Conservation (phyloP, 2,329 filamentous ascomycete genomes). For the Triangularia setosa region DNA sequence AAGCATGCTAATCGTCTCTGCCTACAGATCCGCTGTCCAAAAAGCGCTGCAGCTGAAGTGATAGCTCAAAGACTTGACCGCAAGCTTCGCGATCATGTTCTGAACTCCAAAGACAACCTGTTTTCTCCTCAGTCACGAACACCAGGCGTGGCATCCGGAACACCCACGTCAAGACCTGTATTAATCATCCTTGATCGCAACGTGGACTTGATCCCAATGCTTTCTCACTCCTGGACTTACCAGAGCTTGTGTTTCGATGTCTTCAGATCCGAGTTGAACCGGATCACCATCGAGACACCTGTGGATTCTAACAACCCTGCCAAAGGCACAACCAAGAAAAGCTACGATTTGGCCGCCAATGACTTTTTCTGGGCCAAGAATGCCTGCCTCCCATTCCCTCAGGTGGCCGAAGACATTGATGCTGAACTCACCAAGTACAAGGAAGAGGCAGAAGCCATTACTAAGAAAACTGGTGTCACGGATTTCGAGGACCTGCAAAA, state of each 20-base stretch:
- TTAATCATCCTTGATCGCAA: conserved; percentile 93
- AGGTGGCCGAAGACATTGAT: conserved; percentile 87
- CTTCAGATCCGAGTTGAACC: conserved; percentile 61
- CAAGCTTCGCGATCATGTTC: conserved; percentile 90
- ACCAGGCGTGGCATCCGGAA: conserved; percentile 51
- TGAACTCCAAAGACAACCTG: conserved; percentile 97
- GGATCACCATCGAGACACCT: conserved; percentile 85
- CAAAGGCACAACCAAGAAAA: conserved; percentile 76
- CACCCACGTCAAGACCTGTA: conserved; percentile 75
- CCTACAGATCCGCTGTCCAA: conserved; percentile 62
- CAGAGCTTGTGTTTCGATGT: conserved; percentile 75
- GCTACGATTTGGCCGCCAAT: conserved; percentile 82
- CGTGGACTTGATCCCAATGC: conserved; percentile 92
- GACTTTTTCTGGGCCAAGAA: conserved; percentile 99
- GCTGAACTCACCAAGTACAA: conserved; percentile 91
- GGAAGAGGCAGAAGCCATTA: conserved; percentile 90
- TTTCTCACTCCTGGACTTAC: conserved; percentile 85
- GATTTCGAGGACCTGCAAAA: conserved; percentile 90
- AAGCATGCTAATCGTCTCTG: conserved; percentile 6
- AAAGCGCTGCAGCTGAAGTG: conserved; percentile 87
- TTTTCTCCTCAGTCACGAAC: conserved; percentile 65
- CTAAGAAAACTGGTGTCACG: conserved; percentile 88
- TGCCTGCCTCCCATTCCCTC: conserved; percentile 83
- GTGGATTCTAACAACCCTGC: conserved; percentile 71
- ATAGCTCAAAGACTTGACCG: conserved; percentile 91